Percentiles rank a stretch among this genome's conserved stretches.
Evolutionary conservation across 164 flowering plant species (phyloP).

Genomic region (Piper longum): DNA sequence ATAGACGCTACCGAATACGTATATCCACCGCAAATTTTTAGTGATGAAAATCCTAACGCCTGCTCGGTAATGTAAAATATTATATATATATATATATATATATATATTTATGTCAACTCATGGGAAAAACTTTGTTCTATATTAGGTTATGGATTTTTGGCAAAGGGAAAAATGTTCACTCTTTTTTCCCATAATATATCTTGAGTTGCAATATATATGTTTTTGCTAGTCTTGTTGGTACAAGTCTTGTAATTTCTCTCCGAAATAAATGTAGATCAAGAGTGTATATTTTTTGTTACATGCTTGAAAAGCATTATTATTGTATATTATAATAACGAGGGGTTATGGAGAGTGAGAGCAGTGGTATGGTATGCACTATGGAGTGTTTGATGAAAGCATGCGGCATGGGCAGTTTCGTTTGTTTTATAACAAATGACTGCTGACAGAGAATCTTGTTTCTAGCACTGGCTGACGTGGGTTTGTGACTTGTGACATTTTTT

Average conservation of each 20-base stretch:
- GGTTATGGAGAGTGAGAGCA: too few species aligned
- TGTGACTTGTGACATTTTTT: neutral
- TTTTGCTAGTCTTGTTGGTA: neutral
- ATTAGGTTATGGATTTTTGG: neutral
- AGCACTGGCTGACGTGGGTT: neutral
- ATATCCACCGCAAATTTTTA: conserved; percentile 10
- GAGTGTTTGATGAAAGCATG: neutral
- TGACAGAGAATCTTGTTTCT: neutral
- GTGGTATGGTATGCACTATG: too few species aligned
- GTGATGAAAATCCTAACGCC: conserved; percentile 15
- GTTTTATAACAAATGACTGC: neutral
- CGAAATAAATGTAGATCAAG: neutral
- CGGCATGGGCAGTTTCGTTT: neutral
- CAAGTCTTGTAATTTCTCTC: neutral
- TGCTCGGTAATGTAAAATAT: conserved; percentile 8
- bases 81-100: too few species aligned
- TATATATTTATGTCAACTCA: neutral
- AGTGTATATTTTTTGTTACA: neutral
- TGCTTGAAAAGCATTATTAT: too few species aligned
- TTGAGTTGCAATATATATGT: neutral
- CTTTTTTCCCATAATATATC: neutral
- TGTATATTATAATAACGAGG: too few species aligned
- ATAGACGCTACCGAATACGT: conserved; percentile 6
- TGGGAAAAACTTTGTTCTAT: too few species aligned
- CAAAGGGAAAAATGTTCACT: neutral